A percentile compares a stretch with the other conserved stretches of the same genome.
Evolutionary conservation across 352 stramenopile genomes (phyloP).

Genomic region (Globisporangium uncinulatum): DNA sequence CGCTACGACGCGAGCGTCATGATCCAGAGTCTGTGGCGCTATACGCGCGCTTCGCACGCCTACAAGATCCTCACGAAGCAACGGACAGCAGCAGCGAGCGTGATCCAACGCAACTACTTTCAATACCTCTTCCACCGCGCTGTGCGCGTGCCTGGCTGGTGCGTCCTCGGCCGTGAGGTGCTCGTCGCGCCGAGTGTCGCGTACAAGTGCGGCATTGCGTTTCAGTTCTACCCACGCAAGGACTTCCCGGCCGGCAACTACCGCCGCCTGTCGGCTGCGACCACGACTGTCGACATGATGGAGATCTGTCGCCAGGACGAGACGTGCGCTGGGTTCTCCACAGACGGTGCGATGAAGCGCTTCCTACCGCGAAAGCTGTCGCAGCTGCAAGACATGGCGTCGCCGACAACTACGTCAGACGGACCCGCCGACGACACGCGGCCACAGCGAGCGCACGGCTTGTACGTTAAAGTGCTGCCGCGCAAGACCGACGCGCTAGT

Average conservation of each 20-base stretch:
- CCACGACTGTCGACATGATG: slow-evolving; percentile 35
- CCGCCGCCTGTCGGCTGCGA: slow-evolving; percentile 25
- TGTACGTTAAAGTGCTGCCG: slow-evolving; percentile 62
- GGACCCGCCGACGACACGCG: too few species aligned
- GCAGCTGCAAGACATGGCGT: slow-evolving; percentile 50
- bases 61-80: slow-evolving; percentile 27
- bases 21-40: slow-evolving; percentile 41
- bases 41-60: slow-evolving; percentile 16
- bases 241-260: slow-evolving; percentile 74
- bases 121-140: slow-evolving; percentile 63
- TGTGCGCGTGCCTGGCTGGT: slow-evolving; percentile 51
- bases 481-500: slow-evolving; percentile 39
- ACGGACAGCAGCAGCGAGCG: slow-evolving; percentile 28
- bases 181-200: slow-evolving; percentile 55
- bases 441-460: slow-evolving; percentile 19
- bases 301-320: slow-evolving; percentile 63
- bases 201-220: slow-evolving; percentile 55
- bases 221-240: slow-evolving; percentile 72
- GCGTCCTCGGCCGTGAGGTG: slow-evolving; percentile 54
- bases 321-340: slow-evolving; percentile 61
- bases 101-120: slow-evolving; percentile 73
- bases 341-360: slow-evolving; percentile 65
- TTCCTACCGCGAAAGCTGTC: slow-evolving; percentile 73
- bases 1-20: slow-evolving; percentile 35
- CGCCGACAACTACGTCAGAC: too few species aligned